Evolutionary conservation across 2,329 filamentous ascomycete species (phyloP).

Genomic region (Ophiostoma sp.): DNA sequence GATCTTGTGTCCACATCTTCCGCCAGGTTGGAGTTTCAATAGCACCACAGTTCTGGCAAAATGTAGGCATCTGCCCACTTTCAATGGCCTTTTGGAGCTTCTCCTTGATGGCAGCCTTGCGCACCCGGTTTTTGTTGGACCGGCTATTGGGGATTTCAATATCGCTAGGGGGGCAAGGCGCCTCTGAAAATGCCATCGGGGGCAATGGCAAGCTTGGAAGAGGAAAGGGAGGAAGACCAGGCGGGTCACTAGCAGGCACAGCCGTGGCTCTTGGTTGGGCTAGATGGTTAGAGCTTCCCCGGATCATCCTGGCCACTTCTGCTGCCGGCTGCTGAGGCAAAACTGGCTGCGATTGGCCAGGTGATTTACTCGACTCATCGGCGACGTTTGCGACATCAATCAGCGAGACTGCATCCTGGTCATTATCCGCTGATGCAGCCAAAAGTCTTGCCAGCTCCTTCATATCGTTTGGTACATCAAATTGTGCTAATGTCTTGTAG

Average conservation of each 20-base stretch:
- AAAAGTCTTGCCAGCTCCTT: slow-evolving; percentile 20
- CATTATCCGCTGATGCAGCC: slow-evolving; percentile 13
- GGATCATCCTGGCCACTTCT: neutral
- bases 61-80: slow-evolving; percentile 80
- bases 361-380: slow-evolving; percentile 6
- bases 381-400: neutral
- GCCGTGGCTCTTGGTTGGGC: slow-evolving; percentile 10
- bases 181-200: slow-evolving; percentile 36
- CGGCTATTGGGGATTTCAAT: slow-evolving; percentile 38
- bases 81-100: slow-evolving; percentile 59
- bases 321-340: slow-evolving; percentile 20
- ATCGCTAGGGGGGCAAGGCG: slow-evolving; percentile 43
- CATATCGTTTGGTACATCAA: slow-evolving; percentile 20
- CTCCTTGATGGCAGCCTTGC: slow-evolving; percentile 57
- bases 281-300: neutral
- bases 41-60: slow-evolving; percentile 86
- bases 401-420: slow-evolving; percentile 7
- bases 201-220: slow-evolving; percentile 30
- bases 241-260: slow-evolving; percentile 45
- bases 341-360: slow-evolving; percentile 13
- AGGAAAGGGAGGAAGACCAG: slow-evolving; percentile 31
- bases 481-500: neutral
- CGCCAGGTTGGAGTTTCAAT: slow-evolving; percentile 97
- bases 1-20: slow-evolving; percentile 78
- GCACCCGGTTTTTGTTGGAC: slow-evolving; percentile 58